Percentiles rank a stretch among this genome's conserved stretches.
Evolutionary conservation across 495 filamentous ascomycete genomes (phyloP).

Genomic region (Aspergillus steynii): DNA sequence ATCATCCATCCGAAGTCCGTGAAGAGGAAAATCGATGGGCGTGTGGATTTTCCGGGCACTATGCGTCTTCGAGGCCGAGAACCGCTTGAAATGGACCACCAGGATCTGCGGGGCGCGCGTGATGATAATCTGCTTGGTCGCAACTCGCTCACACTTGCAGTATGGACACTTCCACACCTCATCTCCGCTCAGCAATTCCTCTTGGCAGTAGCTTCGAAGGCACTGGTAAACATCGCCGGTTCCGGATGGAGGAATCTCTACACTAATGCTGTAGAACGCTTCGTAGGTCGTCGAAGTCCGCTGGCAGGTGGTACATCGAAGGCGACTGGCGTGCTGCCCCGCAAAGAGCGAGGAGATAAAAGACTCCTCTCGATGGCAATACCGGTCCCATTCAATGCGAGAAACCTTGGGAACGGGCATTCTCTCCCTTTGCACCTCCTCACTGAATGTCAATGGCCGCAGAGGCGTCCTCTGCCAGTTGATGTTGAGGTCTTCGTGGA

Average conservation of each 20-base stretch:
- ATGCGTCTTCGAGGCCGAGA: constrained; percentile 58
- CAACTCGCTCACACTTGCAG: constrained; percentile 67
- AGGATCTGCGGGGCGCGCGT: constrained; percentile 70
- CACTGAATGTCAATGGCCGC: constrained; percentile 56
- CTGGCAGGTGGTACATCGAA: constrained; percentile 64
- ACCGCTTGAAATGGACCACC: constrained; percentile 77
- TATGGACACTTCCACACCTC: constrained; percentile 71
- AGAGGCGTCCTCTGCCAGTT: constrained; percentile 61
- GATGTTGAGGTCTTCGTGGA: constrained; percentile 76
- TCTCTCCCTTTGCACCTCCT: constrained; percentile 64
- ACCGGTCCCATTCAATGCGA: constrained; percentile 66
- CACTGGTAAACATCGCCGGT: constrained; percentile 61
- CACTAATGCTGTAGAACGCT: constrained; percentile 66
- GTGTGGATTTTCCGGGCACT: constrained; percentile 65
- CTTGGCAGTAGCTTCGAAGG: constrained; percentile 64
- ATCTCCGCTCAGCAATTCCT: constrained; percentile 65
- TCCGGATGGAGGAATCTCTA: constrained; percentile 60
- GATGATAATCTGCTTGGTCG: constrained; percentile 72
- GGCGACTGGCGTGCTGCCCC: constrained; percentile 65
- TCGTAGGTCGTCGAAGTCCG: constrained; percentile 72
- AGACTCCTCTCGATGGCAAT: constrained; percentile 66
- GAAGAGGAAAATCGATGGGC: constrained; percentile 66
- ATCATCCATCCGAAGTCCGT: constrained; percentile 62
- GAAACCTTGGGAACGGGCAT: constrained; percentile 62
- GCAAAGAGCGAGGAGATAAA: constrained; percentile 69